A percentile compares a stretch with the other conserved stretches of the same genome.
Evolutionary conservation across 768 basidiomycete genomes (phyloP).

Genomic region (Dacryopinax spathularia): DNA sequence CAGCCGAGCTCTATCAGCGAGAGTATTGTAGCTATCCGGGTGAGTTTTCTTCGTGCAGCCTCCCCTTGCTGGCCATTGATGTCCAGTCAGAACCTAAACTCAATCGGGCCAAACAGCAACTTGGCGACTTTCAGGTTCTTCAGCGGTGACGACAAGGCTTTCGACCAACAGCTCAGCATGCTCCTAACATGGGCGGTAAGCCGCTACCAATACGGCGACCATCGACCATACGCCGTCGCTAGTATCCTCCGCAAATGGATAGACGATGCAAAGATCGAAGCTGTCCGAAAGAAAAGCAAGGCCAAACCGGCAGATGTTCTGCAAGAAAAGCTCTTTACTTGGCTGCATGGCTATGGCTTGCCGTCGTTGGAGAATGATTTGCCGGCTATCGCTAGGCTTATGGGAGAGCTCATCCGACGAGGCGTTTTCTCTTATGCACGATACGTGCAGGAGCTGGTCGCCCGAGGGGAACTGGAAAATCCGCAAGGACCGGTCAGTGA

Average conservation of each 20-base stretch:
- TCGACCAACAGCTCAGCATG: constrained; percentile 56
- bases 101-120: constrained; percentile 52
- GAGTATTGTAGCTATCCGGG: constrained; percentile 43
- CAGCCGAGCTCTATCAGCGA: constrained; percentile 23
- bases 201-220: constrained; percentile 66
- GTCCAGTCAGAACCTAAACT: constrained; percentile 56
- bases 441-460: constrained; percentile 70
- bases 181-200: constrained; percentile 73
- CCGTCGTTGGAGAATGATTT: constrained; percentile 30
- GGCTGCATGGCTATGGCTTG: constrained; percentile 41
- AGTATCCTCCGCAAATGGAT: constrained; percentile 53
- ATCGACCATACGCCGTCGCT: constrained; percentile 59
- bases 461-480: constrained; percentile 52
- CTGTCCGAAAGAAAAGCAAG: constrained; percentile 44
- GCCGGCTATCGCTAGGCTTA: constrained; percentile 48
- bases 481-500: constrained; percentile 31
- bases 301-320: constrained; percentile 43
- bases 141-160: constrained; percentile 30
- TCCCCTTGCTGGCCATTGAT: neutral
- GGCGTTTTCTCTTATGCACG: constrained; percentile 57
- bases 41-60: constrained; percentile 29
- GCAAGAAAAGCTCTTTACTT: constrained; percentile 66
- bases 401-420: constrained; percentile 55
- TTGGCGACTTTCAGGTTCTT: constrained; percentile 48
- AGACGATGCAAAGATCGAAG: constrained; percentile 45